A percentile compares a stretch with the other conserved stretches of the same genome.
These are phyloP conservation scores for Scutellospora calospora DNA, from an alignment of 371 early-diverging fungal species.

Conservation along the genomic window DNA sequence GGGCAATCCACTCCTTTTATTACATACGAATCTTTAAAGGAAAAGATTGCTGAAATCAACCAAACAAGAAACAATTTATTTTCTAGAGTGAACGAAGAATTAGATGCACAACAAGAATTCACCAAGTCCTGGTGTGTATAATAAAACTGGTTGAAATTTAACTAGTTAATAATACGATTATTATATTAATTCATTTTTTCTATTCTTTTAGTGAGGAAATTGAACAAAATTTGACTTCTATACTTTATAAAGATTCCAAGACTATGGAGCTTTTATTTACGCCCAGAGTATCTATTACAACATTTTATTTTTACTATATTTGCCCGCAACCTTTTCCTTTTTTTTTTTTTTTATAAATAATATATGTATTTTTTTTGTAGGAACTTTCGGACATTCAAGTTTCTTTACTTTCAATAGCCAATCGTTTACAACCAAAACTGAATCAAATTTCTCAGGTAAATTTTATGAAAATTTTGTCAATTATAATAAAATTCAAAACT, in stretches of 20 bases:
- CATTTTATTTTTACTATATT: neutral
- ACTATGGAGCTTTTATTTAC: conserved; percentile 34
- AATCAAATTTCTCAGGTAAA: conserved; percentile 15
- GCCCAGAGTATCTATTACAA: conserved; percentile 4
- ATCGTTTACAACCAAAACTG: conserved; percentile 12
- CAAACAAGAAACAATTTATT: neutral
- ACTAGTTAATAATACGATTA: neutral
- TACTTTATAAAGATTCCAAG: conserved; percentile 25
- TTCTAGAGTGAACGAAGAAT: conserved; percentile 4
- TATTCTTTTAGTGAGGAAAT: neutral
- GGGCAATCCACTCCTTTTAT: neutral
- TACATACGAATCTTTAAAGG: conserved; percentile 36
- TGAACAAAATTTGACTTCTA: neutral
- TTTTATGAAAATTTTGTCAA: conserved; percentile 2
- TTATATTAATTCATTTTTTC: neutral
- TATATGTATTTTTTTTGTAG: neutral
- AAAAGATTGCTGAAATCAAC: conserved; percentile 3
- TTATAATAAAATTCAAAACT: no score
- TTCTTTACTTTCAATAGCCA: conserved; percentile 15
- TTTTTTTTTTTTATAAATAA: neutral
- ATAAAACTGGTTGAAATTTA: neutral
- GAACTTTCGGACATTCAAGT: conserved; percentile 36
- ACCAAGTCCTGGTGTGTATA: conserved; percentile 6
- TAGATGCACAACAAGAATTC: conserved; percentile 19
- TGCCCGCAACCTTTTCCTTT: neutral